These are phyloP conservation scores for Aspergillus egyptiacus DNA, from an alignment of 495 filamentous ascomycete genomes.

Conservation along the genomic window DNA sequence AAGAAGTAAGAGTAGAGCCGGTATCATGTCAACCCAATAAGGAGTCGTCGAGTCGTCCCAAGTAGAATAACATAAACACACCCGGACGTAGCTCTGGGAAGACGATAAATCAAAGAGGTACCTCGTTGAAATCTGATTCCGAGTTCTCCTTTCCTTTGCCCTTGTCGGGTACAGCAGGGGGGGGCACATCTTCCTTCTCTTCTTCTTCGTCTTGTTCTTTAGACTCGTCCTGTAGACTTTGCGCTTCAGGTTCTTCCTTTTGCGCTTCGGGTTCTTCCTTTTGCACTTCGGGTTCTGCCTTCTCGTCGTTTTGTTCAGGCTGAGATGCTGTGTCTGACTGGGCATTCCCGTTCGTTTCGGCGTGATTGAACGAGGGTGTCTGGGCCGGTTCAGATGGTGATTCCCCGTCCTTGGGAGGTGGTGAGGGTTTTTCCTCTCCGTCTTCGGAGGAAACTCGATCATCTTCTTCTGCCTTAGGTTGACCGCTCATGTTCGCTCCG, in stretches of 20 bases:
- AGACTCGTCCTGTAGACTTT: background rate
- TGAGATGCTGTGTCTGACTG: slow-evolving; percentile 3
- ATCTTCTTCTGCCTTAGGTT: slow-evolving; percentile 25
- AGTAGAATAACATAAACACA: slow-evolving; percentile 6
- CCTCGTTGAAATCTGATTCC: slow-evolving; percentile 39
- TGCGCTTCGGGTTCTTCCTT: background rate
- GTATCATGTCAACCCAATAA: slow-evolving; percentile 2
- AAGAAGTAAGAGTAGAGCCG: background rate
- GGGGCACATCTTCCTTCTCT: slow-evolving; percentile 19
- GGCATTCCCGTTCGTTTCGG: slow-evolving; percentile 2
- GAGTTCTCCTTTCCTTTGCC: slow-evolving; percentile 27
- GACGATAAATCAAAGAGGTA: slow-evolving; percentile 28
- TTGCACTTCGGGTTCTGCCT: background rate
- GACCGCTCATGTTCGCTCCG: slow-evolving; percentile 29
- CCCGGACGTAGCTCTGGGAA: slow-evolving; percentile 7
- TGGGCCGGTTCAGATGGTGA: slow-evolving; percentile 1
- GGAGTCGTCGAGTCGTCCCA: slow-evolving; percentile 4
- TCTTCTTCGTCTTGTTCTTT: slow-evolving; percentile 4
- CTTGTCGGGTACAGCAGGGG: slow-evolving; percentile 16
- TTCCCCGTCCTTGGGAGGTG: slow-evolving; percentile 35
- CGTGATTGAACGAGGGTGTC: background rate
- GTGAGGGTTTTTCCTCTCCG: slow-evolving; percentile 23
- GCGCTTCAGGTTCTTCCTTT: background rate
- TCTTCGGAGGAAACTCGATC: slow-evolving; percentile 27
- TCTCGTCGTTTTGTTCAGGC: slow-evolving; percentile 7